Base-by-base conservation (phyloP, 23 red algal species). In the Gracilaria gracilis region DNA sequence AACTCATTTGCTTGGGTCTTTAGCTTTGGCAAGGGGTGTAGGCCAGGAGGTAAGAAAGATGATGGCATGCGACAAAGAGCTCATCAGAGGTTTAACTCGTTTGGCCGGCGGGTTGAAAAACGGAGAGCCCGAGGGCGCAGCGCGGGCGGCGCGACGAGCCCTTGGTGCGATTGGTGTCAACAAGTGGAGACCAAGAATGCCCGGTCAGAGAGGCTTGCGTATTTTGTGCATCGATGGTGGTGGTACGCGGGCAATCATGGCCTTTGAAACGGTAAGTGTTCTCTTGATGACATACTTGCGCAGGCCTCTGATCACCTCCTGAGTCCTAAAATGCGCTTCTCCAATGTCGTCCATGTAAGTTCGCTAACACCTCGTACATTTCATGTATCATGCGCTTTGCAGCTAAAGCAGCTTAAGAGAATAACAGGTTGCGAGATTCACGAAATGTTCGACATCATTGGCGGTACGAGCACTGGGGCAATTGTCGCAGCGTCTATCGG, bases 401-500 rank as follows among this genome's bases (percentile, higher is more conserved):
- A 81, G 76, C 62, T 87, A 17, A 98, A 95, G 82, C 91, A 98
- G 46, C 44, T 98, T 36, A 95, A 95, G 59, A 58, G 66, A 53
- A 70, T 87, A 47, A 98, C 96, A 53, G 96, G 96, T 35, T 93
- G 93, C 48, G 87, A 95, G 49, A 94, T 98, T 57, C 93, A 95
- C 47, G 96, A 98, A 71, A 49, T 98, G 50, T 98, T 98, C 64
- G 96, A 98, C 89, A 90, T 98, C 59, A 95, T 98, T 58, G 86
- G 96, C 38, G 96, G 96, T 42, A 98, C 96, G 2, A 91, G 84
- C 38, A 98, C 96, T 2, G 96, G 96, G 14, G 96, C 93, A 25
- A 98, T 98, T 80, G 91, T 98, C 16, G 96, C 96, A 21, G 96
- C 86, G 39, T 87, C 88, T 11, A 57, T 98, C 24, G 96, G 96